These are phyloP conservation scores for Penicillium salamii DNA, from an alignment of 495 filamentous ascomycete genomes.

Conservation along the genomic window DNA sequence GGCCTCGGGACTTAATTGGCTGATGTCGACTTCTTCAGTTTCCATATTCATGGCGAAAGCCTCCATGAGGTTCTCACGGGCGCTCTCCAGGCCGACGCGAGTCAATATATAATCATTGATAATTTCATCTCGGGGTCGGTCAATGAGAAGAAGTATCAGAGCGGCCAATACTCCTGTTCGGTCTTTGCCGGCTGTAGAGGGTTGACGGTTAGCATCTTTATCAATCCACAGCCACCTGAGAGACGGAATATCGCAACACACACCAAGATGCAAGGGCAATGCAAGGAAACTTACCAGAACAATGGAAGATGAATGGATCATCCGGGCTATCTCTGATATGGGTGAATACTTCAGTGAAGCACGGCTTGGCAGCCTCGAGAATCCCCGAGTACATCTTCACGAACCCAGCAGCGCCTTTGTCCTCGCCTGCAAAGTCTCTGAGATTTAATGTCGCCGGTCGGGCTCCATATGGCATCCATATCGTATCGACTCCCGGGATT, in stretches of 20 bases:
- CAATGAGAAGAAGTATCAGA: slow-evolving; percentile 53
- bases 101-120: slow-evolving; percentile 47
- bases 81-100: slow-evolving; percentile 26
- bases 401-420: slow-evolving; percentile 53
- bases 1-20: slow-evolving; percentile 22
- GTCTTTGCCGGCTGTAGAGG: slow-evolving; percentile 54
- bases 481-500: slow-evolving; percentile 41
- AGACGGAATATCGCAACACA: too few relatives aligned
- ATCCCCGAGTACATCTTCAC: slow-evolving; percentile 53
- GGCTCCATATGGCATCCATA: slow-evolving; percentile 42
- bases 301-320: slow-evolving; percentile 53
- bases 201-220: slow-evolving; percentile 2
- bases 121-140: slow-evolving; percentile 42
- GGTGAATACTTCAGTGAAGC: slow-evolving; percentile 32
- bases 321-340: slow-evolving; percentile 39
- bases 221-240: too few relatives aligned
- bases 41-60: slow-evolving; percentile 15
- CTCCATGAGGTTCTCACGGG: slow-evolving; percentile 19
- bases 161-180: slow-evolving; percentile 61
- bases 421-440: slow-evolving; percentile 57
- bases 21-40: slow-evolving; percentile 10
- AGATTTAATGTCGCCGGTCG: slow-evolving; percentile 29
- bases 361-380: slow-evolving; percentile 31
- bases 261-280: not conserved
- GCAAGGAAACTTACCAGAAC: slow-evolving; percentile 48